These are phyloP conservation scores for Hygrocybe punicea DNA, from an alignment of 768 basidiomycete species.

Conservation along the genomic window DNA sequence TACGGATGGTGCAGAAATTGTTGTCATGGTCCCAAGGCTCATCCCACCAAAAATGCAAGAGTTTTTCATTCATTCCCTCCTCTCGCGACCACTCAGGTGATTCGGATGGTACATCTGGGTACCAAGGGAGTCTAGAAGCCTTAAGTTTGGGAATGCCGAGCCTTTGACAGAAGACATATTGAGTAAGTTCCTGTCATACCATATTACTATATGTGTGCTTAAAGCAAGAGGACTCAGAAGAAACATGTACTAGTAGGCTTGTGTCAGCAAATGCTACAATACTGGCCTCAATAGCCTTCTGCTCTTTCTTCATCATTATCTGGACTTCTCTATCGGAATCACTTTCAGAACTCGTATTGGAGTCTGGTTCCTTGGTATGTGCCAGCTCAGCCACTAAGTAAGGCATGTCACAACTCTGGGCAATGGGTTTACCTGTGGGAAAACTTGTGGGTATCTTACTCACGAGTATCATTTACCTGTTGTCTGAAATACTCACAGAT, in stretches of 20 bases:
- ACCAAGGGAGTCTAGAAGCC: neutral
- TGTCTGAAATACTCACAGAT: no score
- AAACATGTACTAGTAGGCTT: neutral
- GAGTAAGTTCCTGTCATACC: neutral
- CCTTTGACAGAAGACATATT: neutral
- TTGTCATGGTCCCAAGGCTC: neutral
- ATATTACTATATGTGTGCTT: neutral
- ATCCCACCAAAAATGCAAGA: neutral
- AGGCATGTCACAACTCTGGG: no score
- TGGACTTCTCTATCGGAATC: neutral
- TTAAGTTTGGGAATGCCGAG: neutral
- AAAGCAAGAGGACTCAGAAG: neutral
- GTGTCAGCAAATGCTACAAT: neutral
- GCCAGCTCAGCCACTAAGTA: neutral
- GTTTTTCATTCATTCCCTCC: neutral
- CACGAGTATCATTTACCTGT: no score
- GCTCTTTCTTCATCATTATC: neutral
- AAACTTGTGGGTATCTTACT: no score
- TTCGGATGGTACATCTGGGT: neutral
- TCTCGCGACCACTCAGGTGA: neutral
- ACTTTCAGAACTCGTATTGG: neutral
- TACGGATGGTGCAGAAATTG: neutral
- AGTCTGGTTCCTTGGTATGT: neutral
- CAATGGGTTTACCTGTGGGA: no score
- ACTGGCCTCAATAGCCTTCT: neutral